Base-by-base conservation (phyloP, 129 eudicot genomes). In the Ambrosia trifida region DNA sequence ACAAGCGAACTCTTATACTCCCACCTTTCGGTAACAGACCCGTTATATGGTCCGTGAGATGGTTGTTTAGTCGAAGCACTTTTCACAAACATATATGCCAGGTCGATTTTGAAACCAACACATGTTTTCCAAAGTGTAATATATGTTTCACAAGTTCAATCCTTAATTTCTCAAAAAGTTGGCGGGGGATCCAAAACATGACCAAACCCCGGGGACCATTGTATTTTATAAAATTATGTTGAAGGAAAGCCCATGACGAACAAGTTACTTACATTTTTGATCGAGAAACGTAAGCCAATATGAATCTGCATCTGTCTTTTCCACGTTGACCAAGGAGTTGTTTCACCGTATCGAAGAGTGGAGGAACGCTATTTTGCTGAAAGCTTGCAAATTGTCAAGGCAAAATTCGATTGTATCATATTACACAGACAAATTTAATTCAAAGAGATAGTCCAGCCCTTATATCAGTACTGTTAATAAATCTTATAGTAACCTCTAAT, bases 331-430 rank as follows among this genome's bases (percentile, higher is more conserved):
- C 53, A 67, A 94, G 93, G 50, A 94, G 91, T 87, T 85, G 74
- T 77, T 87, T 77, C 76, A 87, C 99, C 2, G 96, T 80, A 75
- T 87, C 77, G 17, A 89, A 94, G 49, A 94, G 97, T 82, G 72
- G 79, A 65, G 99, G 96, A 72, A 94, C 77, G 28, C 90, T 94
- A 14, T 76, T 79, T 80, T 94, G 97, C 81, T 94, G 99, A 78
- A 94, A 94, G 84, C 98, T 87, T 93, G 72, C 49, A 50, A 65
- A 65, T 70, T 32, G 85, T 87, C 84, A 89, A 93, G 95, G 80
- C 14, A 44, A 19, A 54, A 14, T 46, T 30, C 18, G 12, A 33
- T n/a, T 16, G 45, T n/a, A 68, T 24, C 28, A 24, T 24, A 24
- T 24, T 50, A 68, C 73, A 30, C 32, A 1, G 17, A 11, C 20